Base-by-base conservation (phyloP, 257 asterid species). In the Solanum bukasovii region DNA sequence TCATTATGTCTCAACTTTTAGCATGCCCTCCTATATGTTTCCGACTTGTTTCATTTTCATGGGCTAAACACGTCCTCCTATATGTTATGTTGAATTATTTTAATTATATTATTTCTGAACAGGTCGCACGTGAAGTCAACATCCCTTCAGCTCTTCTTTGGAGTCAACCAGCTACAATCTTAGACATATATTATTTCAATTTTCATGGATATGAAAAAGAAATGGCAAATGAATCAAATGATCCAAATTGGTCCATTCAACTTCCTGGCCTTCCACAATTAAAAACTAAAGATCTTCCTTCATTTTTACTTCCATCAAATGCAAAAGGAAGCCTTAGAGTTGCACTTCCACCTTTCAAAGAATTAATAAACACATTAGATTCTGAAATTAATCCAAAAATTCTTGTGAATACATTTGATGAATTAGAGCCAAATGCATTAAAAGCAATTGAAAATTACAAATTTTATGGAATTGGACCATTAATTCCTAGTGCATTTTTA, bases 121-220 rank as follows among this genome's bases (percentile, higher is more conserved):
- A 29, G 85, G 68, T 94, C 40, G 93, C 90, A 25, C 91, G 88
- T 52, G 89, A 90, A 72, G 75, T 83, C 87, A 93, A 90, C 83
- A 74, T 91, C 20, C 91, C 93, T 1, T 89, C 91, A 1, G 87
- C 90, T 20, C 89, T 88, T 87, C 89, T 91, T 10, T 92, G 93
- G 92, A 89, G 87, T 70, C 92, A 90, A 83, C 93, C 93, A 7
- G 91, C 92, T 18, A 68, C 89, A 3, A 90, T 90, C 31, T 75
- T 92, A 52, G 87, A 84, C 25, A 38, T 90, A 49, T 91, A 89
- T 27, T 86, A 92, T 75, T 86, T 77, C 44, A 85, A 91, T n/a
- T 90, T 90, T 89, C 88, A 84, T 70, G 91, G 63, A n/a, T 91
- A 91, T 65, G 91, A 88, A 3, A 18, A 81, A 27, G 14, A 49